These are phyloP conservation scores for Euphorbia celastroides DNA, from an alignment of 441 rosid genomes.

Conservation along the genomic window DNA sequence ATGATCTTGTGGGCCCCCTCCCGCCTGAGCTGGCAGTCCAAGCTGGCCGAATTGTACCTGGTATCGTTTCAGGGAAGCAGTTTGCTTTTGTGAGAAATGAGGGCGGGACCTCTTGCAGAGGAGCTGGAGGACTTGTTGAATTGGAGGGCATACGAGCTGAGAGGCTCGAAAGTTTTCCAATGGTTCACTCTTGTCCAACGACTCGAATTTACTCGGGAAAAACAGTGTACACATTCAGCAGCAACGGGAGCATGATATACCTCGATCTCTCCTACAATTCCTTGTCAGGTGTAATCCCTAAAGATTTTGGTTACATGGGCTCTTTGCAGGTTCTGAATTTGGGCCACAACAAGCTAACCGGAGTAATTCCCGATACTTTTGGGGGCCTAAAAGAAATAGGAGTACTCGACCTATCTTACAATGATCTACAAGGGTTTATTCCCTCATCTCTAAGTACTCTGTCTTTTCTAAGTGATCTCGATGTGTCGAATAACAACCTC, in stretches of 20 bases:
- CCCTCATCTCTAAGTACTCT: conserved; percentile 74
- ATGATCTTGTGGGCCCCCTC: conserved; percentile 47
- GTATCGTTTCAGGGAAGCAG: conserved; percentile 77
- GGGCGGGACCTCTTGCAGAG: conserved; percentile 92
- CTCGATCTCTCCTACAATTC: no score
- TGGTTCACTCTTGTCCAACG: conserved; percentile 75
- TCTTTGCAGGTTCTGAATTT: conserved; percentile 90
- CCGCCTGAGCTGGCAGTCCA: conserved; percentile 68
- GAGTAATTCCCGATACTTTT: conserved; percentile 65
- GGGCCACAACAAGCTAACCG: conserved; percentile 71
- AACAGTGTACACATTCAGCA: conserved; percentile 61
- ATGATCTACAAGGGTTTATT: conserved; percentile 59
- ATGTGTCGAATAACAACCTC: conserved; percentile 84
- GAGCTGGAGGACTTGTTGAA: conserved; percentile 93
- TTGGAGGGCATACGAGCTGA: conserved; percentile 80
- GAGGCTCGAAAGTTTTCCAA: conserved; percentile 68
- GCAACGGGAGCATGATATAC: conserved; percentile 71
- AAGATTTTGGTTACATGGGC: no score
- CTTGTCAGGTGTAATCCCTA: no score
- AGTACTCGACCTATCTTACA: conserved; percentile 82
- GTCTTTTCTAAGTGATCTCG: conserved; percentile 85
- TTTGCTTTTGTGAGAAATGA: conserved; percentile 91
- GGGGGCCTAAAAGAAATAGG: conserved; percentile 75
- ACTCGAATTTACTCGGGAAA: conserved; percentile 77
- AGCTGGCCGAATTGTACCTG: conserved; percentile 70